Base-by-base conservation (phyloP, 805 yeast species). In the Martiniozyma abietophila region DNA sequence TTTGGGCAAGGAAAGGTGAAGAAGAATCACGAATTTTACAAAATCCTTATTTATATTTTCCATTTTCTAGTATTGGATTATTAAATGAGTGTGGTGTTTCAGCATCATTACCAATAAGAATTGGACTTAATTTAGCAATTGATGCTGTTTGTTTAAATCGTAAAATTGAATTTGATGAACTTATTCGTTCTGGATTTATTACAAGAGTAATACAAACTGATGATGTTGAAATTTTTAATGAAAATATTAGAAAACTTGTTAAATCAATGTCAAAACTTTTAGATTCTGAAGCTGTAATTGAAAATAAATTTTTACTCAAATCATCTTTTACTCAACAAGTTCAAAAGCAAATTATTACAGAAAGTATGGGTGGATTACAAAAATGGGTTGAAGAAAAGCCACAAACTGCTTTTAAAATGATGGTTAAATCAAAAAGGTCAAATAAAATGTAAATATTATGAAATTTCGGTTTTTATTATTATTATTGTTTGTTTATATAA, bases 21-120 rank as follows among this genome's bases (percentile, higher is more conserved):
- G 19, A 11, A 6, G 30, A 31, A 18, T 12, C 28, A 8, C 29
- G 33, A 19, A 12, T 9, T 8, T 20, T 27, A 3, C 32, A 25
- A 7, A 18, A 23, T 10, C 40, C 43, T 6, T 75, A 58, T 49
- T 50, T 84, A 42, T 68, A 77, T 48, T 68, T 76, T 11, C 95
- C 96, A 6, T 85, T 85, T 57, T 74, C 86, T 28, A 80, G 78
- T 50, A 67, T 85, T 45, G 94, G 95, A 2, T 68, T 85, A 46
- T 86, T 81, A 3, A 74, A 80, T 40, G 96, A 85, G 56, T 94
- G 95, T 36, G 82, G 77, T 4, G 61, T 83, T 1, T 72, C 84
- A 11, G 69, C 75, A 7, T 72, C 89, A 4, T 64, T 85, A 34
- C 74, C 81, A 17, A 53, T 64, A 45, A 69, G 94, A 48, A 60